Percentiles rank a stretch among this genome's conserved stretches.
Evolutionary conservation across 176 grass and related monocot genomes (phyloP).

Genomic region (Phoenix roebelenii): DNA sequence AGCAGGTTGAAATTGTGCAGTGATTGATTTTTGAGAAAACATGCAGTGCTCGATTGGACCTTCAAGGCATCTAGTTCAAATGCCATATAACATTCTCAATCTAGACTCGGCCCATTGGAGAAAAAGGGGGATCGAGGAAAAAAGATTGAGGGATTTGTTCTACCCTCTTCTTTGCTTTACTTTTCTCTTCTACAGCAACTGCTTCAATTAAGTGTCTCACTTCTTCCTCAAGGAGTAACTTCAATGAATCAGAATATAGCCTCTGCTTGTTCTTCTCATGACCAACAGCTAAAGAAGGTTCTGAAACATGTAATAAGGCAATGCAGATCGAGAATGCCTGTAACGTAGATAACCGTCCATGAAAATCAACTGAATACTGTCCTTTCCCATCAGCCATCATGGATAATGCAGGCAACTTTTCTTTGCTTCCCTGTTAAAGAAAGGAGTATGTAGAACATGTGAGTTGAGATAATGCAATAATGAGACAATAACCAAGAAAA

Average conservation of each 20-base stretch:
- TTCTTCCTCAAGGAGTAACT: conserved; percentile 84
- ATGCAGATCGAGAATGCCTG: conserved; percentile 94
- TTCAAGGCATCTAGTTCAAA: too few relatives aligned
- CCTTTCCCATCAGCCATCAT: conserved; percentile 53
- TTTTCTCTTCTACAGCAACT: conserved; percentile 68
- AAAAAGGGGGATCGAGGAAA: conserved; percentile 46
- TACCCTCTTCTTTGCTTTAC: conserved; percentile 40
- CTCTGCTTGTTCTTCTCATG: conserved; percentile 66
- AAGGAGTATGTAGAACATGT: conserved; percentile 1
- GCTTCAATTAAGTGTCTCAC: conserved; percentile 75
- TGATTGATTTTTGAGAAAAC: too few relatives aligned
- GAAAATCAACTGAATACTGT: conserved; percentile 71
- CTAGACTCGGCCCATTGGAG: conserved; percentile 89
- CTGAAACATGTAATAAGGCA: conserved; percentile 66
- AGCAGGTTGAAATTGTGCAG: too few relatives aligned
- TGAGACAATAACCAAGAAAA: not conserved
- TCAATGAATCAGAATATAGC: conserved; percentile 71
- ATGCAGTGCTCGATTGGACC: too few relatives aligned
- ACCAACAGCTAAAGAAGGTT: conserved; percentile 44
- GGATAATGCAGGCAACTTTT: conserved; percentile 54
- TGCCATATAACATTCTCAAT: not conserved
- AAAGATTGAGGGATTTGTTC: conserved; percentile 54
- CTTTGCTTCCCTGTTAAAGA: conserved; percentile 76
- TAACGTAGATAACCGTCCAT: conserved; percentile 57
- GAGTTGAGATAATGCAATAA: not conserved